Percentiles rank a stretch among this genome's conserved stretches.
phyloP scores from a whole-genome alignment of 169 alveolate genomes.

The Cryptosporidium sp. region DNA sequence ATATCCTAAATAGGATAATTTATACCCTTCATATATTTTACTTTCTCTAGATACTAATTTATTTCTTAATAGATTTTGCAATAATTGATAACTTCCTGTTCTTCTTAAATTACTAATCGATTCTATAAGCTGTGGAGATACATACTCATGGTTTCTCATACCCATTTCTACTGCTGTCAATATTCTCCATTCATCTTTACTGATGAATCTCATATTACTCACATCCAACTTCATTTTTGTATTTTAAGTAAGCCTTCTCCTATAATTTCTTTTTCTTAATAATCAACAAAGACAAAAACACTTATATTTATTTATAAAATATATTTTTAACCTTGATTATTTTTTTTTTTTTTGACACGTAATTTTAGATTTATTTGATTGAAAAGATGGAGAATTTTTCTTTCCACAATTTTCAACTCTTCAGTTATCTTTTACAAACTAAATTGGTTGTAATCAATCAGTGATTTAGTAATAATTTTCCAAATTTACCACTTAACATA shows the following conservation, averaged over 20 bases:
- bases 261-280: background rate
- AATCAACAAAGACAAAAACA: background rate
- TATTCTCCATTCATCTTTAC: conserved; percentile 91
- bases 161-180: conserved; percentile 99
- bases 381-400: background rate
- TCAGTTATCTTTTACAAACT: background rate
- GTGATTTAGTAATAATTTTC: too few species aligned
- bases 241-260: background rate
- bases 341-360: background rate
- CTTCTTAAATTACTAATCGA: conserved; percentile 95
- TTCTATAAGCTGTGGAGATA: conserved; percentile 94
- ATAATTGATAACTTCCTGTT: conserved; percentile 86
- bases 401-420: background rate
- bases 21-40: conserved; percentile 96
- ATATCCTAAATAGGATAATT: conserved; percentile 96
- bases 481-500: background rate
- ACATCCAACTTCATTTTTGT: conserved; percentile 77
- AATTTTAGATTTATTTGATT: background rate
- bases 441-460: too few species aligned
- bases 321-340: too few species aligned
- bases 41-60: conserved; percentile 94
- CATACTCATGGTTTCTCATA: conserved; percentile 98
- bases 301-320: too few species aligned
- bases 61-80: conserved; percentile 91
- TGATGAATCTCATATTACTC: conserved; percentile 81